Conservation (phyloP, 2,329 filamentous ascomycete species). For the Teratosphaeria viscida region DNA sequence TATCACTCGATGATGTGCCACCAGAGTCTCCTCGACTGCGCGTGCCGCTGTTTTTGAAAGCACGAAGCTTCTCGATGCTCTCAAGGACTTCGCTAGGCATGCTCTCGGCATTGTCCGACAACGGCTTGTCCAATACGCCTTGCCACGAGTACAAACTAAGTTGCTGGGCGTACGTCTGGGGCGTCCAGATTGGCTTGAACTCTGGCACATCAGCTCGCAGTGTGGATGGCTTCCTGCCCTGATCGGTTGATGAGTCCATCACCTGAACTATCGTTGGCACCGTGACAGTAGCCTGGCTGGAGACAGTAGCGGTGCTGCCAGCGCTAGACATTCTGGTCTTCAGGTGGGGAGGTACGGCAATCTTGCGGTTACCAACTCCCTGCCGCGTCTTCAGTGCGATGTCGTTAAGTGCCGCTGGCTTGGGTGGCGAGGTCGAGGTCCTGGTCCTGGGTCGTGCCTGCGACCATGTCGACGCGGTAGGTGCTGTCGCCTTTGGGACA, state of each 20-base stretch:
- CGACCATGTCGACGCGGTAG: background rate
- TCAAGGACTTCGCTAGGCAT: slow-evolving; percentile 4
- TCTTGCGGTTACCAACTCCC: background rate
- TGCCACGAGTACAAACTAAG: slow-evolving; percentile 6
- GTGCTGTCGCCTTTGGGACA: background rate
- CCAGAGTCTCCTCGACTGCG: background rate
- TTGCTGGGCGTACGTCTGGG: slow-evolving; percentile 7
- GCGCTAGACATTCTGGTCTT: background rate
- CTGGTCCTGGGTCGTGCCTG: background rate
- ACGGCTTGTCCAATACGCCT: slow-evolving; percentile 3
- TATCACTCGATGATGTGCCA: background rate
- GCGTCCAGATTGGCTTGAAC: slow-evolving; percentile 15
- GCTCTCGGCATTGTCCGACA: slow-evolving; percentile 1
- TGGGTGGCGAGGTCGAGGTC: background rate
- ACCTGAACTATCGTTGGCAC: background rate
- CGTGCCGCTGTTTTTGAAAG: slow-evolving; percentile 1
- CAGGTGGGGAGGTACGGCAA: slow-evolving; percentile 1
- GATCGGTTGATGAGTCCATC: background rate
- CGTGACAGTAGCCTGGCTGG: background rate
- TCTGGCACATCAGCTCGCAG: slow-evolving; percentile 17
- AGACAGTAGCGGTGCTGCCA: slow-evolving; percentile 1
- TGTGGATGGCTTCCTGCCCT: slow-evolving; percentile 2
- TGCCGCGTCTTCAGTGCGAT: background rate
- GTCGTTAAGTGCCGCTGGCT: background rate
- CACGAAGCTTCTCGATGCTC: slow-evolving; percentile 5